Conservation (phyloP, 345 rosid genomes). For the Nasturtium officinale region DNA sequence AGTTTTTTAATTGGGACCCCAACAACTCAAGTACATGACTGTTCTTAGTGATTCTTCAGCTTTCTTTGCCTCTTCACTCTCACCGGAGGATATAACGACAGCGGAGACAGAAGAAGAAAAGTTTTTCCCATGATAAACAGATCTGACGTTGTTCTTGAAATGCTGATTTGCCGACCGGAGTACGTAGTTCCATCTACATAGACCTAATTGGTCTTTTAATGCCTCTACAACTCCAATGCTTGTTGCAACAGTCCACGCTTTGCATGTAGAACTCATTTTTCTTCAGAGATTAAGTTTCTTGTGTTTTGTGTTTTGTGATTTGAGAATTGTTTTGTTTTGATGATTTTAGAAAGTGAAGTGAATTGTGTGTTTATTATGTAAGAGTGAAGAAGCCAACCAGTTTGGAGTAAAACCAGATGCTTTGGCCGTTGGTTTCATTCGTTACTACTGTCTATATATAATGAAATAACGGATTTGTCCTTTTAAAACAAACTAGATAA, state of each 20-base stretch:
- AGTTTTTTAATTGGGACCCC: conserved; percentile 57
- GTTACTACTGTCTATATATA: conserved; percentile 3
- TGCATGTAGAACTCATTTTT: conserved; percentile 44
- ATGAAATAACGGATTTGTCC: not conserved
- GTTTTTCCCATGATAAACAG: conserved; percentile 44
- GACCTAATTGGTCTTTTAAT: conserved; percentile 54
- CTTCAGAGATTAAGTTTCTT: not conserved
- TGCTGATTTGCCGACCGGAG: conserved; percentile 47
- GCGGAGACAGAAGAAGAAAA: conserved; percentile 28
- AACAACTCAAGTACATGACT: conserved; percentile 79
- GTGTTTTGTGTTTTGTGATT: not conserved
- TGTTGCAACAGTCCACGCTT: conserved; percentile 55
- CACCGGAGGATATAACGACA: conserved; percentile 22
- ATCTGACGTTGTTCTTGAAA: conserved; percentile 43
- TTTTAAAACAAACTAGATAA: not conserved
- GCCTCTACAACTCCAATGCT: conserved; percentile 60
- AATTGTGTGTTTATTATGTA: conserved; percentile 13
- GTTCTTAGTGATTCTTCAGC: conserved; percentile 78
- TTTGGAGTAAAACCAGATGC: conserved; percentile 14
- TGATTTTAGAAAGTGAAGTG: not conserved
- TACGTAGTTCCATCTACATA: conserved; percentile 54
- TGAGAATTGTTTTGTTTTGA: not conserved
- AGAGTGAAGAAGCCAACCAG: conserved; percentile 16
- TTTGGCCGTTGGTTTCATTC: conserved; percentile 19
- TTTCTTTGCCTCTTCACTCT: conserved; percentile 47